A percentile compares a stretch with the other conserved stretches of the same genome.
phyloP scores from a whole-genome alignment of 2,329 filamentous ascomycete species.

The Fusarium nelsonii region DNA sequence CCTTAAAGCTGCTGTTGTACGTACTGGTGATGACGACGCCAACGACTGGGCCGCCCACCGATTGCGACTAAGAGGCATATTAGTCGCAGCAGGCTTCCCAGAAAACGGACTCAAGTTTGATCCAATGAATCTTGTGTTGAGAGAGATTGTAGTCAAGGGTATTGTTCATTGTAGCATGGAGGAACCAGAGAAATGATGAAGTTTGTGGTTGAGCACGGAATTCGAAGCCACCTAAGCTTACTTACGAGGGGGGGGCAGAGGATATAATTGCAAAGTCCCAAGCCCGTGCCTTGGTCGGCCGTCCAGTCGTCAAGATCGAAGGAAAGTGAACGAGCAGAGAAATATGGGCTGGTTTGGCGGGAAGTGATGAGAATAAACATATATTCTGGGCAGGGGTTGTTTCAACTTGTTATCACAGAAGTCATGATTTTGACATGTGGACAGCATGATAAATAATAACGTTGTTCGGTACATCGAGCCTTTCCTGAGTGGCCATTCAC shows the following conservation, averaged over 20 bases:
- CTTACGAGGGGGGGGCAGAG: slow-evolving; percentile 28
- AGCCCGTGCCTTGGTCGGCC: slow-evolving; percentile 16
- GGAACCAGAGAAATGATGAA: slow-evolving; percentile 31
- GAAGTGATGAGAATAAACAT: no score
- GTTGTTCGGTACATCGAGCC: no score
- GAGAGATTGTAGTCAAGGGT: slow-evolving; percentile 34
- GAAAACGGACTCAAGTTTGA: slow-evolving; percentile 36
- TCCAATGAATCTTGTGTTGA: slow-evolving; percentile 29
- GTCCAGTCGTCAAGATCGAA: slow-evolving; percentile 26
- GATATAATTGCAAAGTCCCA: slow-evolving; percentile 14
- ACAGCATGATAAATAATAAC: no score
- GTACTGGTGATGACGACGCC: slow-evolving; percentile 26
- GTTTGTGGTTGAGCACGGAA: slow-evolving; percentile 23
- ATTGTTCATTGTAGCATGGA: slow-evolving; percentile 32
- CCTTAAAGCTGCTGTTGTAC: slow-evolving; percentile 32
- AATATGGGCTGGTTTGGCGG: neutral
- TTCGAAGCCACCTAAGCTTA: slow-evolving; percentile 29
- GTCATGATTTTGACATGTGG: neutral
- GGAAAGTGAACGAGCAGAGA: neutral
- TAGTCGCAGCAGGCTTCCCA: slow-evolving; percentile 35
- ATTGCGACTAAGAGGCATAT: slow-evolving; percentile 28
- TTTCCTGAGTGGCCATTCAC: neutral
- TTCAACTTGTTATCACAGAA: neutral
- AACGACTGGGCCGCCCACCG: slow-evolving; percentile 37
- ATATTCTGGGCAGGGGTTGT: neutral